phyloP scores from a whole-genome alignment of 805 yeast genomes.

The Monosporozyma yasuniensis region DNA sequence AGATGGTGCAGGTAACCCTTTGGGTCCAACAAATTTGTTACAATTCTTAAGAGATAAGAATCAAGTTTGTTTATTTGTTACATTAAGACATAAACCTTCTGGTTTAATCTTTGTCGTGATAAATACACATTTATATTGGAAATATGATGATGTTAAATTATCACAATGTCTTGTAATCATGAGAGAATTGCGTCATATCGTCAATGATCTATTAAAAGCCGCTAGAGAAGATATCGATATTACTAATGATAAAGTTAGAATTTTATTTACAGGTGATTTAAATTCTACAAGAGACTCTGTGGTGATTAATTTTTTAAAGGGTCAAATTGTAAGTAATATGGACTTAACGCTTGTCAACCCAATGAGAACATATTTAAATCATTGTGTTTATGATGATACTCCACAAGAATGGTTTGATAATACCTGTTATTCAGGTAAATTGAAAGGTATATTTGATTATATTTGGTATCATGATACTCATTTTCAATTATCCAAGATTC shows the following conservation, averaged over 20 bases:
- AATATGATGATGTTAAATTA: slow-evolving; percentile 45
- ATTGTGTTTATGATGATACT: slow-evolving; percentile 26
- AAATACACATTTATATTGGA: slow-evolving; percentile 60
- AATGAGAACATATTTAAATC: slow-evolving; percentile 28
- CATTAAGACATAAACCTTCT: slow-evolving; percentile 37
- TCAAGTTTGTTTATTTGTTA: slow-evolving; percentile 48
- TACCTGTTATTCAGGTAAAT: slow-evolving; percentile 42
- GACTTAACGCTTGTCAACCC: slow-evolving; percentile 26
- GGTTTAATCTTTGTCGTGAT: slow-evolving; percentile 37
- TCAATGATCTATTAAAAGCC: slow-evolving; percentile 19
- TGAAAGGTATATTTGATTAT: slow-evolving; percentile 48
- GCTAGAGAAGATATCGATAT: slow-evolving; percentile 8
- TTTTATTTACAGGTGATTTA: slow-evolving; percentile 48
- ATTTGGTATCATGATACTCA: slow-evolving; percentile 42
- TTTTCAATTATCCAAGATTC: slow-evolving; percentile 35
- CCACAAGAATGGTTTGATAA: slow-evolving; percentile 26
- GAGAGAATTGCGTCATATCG: slow-evolving; percentile 24
- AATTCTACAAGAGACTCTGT: slow-evolving; percentile 44
- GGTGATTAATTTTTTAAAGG: slow-evolving; percentile 38
- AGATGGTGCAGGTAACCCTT: slow-evolving; percentile 25
- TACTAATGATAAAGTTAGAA: slow-evolving; percentile 23
- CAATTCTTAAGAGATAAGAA: slow-evolving; percentile 38
- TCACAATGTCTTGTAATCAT: slow-evolving; percentile 43
- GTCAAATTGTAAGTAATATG: slow-evolving; percentile 24
- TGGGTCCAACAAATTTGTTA: slow-evolving; percentile 19